These are phyloP conservation scores for Pachyrhizus erosus DNA, from an alignment of 306 rosid genomes.

Conservation along the genomic window DNA sequence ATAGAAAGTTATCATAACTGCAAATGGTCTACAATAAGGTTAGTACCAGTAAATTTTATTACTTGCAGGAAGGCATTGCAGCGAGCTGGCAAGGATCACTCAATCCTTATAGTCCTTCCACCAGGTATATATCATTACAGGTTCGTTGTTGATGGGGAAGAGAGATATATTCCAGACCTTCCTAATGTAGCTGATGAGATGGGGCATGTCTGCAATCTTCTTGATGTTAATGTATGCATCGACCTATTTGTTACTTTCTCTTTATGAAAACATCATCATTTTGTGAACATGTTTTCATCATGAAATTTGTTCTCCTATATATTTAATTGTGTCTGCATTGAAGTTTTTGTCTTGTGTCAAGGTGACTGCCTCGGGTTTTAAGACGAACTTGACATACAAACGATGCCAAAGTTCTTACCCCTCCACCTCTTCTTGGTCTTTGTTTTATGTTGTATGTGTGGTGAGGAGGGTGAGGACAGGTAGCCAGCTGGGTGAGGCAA, in stretches of 20 bases:
- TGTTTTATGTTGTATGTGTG: constrained; percentile 10
- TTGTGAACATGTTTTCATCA: constrained; percentile 23
- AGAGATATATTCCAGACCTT: constrained; percentile 79
- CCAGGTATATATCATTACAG: constrained; percentile 85
- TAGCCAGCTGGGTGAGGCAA: not conserved
- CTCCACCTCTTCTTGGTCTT: not conserved
- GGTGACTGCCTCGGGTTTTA: constrained; percentile 12
- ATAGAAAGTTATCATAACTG: constrained; percentile 35
- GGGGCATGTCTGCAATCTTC: constrained; percentile 83
- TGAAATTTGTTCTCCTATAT: constrained; percentile 12
- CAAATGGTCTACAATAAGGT: constrained; percentile 16
- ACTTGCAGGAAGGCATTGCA: constrained; percentile 72
- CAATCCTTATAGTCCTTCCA: constrained; percentile 76
- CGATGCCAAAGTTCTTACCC: not conserved
- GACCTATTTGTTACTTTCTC: constrained; percentile 8
- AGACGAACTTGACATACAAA: constrained; percentile 8
- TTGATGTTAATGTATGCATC: constrained; percentile 76
- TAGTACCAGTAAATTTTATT: constrained; percentile 30
- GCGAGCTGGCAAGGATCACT: constrained; percentile 86
- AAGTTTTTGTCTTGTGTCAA: not conserved
- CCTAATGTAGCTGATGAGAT: constrained; percentile 75
- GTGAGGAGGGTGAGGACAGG: not conserved
- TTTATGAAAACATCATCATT: constrained; percentile 2
- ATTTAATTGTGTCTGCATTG: constrained; percentile 21
- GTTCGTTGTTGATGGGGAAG: constrained; percentile 84